Base-by-base conservation (phyloP, 306 rosid species). In the Elaeagnus macrophylla region DNA sequence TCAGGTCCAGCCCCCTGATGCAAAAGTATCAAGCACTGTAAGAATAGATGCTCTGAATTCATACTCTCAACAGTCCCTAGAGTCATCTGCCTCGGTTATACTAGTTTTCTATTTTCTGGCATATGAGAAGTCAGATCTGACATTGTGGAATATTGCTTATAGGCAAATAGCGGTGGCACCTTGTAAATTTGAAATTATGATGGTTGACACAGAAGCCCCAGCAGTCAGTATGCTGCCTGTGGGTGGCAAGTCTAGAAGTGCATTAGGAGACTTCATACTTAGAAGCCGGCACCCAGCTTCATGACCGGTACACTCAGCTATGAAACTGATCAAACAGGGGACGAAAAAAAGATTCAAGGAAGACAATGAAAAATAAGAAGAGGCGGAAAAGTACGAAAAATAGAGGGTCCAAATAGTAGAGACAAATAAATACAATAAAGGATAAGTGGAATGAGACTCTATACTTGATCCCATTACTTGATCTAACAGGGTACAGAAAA, bases 1-100 rank as follows among this genome's bases (percentile, higher is more conserved):
- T 90, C 97, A 19, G 94, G 94, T 47, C 95, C 95, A 25, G 78
- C 80, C 70, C n/a, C 95, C 97, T 1, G 61, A 66, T 61, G 95
- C 82, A 70, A 90, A 95, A 36, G 97, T 90, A 54, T 90, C 97
- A 65, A 94, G 83, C 53, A 90, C 94, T 37, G 95, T 90, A 72
- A 90, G 94, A 79, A 90, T 53, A 64, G 91, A 88, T 68, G 86
- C 87, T 57, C 73, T 79, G 51, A 70, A 11, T 48, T 72, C 77
- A n/a, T n/a, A n/a, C n/a, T n/a, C n/a, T n/a, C n/a, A n/a, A 48
- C 67, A 71, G 69, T 66, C 72, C 32, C 7, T 69, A 54, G 78
- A 54, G 57, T 71, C 62, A 66, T 69, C 68, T n/a, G 55, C 66
- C 51, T 54, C 60, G 59, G 16, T 19, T n/a, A n/a, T 70, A 67